Conservation (phyloP, 257 asterid species). For the Solanum pennellii region DNA sequence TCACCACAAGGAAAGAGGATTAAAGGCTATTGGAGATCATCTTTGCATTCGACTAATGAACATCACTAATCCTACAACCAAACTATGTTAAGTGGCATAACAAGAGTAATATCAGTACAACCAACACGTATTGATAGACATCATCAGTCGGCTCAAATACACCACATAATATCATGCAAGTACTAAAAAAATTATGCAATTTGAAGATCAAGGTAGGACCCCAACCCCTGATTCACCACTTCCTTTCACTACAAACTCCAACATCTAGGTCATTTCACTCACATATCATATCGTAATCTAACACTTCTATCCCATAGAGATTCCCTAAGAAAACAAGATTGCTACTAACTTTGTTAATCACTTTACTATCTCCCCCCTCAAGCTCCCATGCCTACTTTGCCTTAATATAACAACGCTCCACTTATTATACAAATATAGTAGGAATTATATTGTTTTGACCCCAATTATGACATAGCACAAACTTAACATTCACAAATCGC, state of each 20-base stretch:
- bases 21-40: not conserved
- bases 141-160: not conserved
- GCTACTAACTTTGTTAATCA: too few species aligned
- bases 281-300: not conserved
- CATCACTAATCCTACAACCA: too few species aligned
- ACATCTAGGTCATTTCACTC: not conserved
- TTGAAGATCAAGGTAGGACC: not conserved
- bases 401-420: not conserved
- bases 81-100: not conserved
- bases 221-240: not conserved
- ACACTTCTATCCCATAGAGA: not conserved
- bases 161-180: not conserved
- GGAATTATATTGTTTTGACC: too few species aligned
- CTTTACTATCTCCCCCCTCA: not conserved
- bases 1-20: not conserved
- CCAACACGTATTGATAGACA: too few species aligned
- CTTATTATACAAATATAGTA: not conserved
- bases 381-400: not conserved
- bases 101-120: not conserved
- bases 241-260: not conserved
- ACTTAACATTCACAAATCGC: not conserved
- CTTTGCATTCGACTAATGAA: not conserved
- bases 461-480: not conserved
- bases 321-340: not conserved
- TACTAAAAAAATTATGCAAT: not conserved